phyloP scores from a whole-genome alignment of 2,329 filamentous ascomycete species.

The Lecanicillium sp. region DNA sequence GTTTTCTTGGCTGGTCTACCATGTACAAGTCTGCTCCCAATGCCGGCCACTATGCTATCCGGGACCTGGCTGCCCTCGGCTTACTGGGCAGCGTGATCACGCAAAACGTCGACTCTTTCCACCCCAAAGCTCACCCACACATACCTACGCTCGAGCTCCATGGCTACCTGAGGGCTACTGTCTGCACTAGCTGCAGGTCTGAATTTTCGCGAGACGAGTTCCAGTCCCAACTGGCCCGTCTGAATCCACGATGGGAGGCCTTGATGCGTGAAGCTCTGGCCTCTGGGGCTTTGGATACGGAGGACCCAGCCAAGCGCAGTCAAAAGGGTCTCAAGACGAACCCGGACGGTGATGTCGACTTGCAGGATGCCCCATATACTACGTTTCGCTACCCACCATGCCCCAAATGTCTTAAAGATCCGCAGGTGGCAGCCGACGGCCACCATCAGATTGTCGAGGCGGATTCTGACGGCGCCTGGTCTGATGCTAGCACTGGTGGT shows the following conservation, averaged over 20 bases:
- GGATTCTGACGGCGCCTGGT: constrained; percentile 77
- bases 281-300: constrained; percentile 68
- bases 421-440: constrained; percentile 49
- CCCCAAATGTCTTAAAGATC: constrained; percentile 64
- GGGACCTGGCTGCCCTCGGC: constrained; percentile 63
- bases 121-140: constrained; percentile 65
- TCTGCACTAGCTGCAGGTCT: constrained; percentile 71
- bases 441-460: constrained; percentile 53
- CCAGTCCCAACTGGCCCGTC: constrained; percentile 63
- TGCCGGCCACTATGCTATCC: constrained; percentile 67
- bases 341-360: constrained; percentile 88
- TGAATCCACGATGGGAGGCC: constrained; percentile 81
- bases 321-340: constrained; percentile 72
- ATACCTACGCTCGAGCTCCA: constrained; percentile 79
- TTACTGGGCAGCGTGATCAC: constrained; percentile 74
- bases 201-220: constrained; percentile 67
- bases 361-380: constrained; percentile 79
- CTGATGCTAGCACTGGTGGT: constrained; percentile 56
- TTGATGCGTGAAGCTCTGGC: constrained; percentile 67
- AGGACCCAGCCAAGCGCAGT: constrained; percentile 63
- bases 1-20: constrained; percentile 86
- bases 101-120: constrained; percentile 96
- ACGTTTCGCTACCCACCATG: constrained; percentile 90
- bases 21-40: constrained; percentile 76
- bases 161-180: constrained; percentile 74